Evolutionary conservation across 1,284 basidiomycete species (phyloP).

Genomic region (Rugosomyces carneus): DNA sequence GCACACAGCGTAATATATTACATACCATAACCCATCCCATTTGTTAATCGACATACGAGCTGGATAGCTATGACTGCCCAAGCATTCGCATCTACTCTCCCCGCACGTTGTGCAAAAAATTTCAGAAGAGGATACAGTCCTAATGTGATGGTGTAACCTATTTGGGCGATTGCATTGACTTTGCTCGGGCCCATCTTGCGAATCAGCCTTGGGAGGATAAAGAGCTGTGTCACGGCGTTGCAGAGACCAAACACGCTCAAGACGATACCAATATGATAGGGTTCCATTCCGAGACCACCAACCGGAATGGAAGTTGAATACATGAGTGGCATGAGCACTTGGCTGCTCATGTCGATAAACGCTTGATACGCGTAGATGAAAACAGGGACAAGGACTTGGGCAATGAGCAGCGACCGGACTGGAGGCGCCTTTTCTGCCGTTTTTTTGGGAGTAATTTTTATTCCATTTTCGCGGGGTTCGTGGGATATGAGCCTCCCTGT

Average conservation of each 20-base stretch:
- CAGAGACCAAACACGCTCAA: conserved; percentile 25
- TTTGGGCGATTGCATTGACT: conserved; percentile 18
- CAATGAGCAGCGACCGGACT: conserved; percentile 22
- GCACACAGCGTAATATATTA: neutral
- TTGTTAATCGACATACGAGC: conserved; percentile 19
- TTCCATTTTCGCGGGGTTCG: too few species aligned
- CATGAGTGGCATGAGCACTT: conserved; percentile 32
- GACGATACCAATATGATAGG: conserved; percentile 26
- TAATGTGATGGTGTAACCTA: conserved; percentile 19
- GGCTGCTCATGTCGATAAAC: conserved; percentile 31
- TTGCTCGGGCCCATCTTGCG: conserved; percentile 23
- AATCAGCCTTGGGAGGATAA: conserved; percentile 22
- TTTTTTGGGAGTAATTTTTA: too few species aligned
- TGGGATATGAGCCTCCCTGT: too few species aligned
- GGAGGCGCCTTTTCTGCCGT: conserved; percentile 2
- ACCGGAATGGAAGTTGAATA: conserved; percentile 26
- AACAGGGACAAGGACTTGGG: conserved; percentile 23
- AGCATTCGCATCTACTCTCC: conserved; percentile 23
- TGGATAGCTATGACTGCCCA: conserved; percentile 25
- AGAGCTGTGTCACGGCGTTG: conserved; percentile 26
- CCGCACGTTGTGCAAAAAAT: conserved; percentile 22
- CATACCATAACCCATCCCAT: conserved; percentile 26
- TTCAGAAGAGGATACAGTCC: conserved; percentile 24
- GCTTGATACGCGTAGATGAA: conserved; percentile 10
- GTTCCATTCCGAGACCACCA: conserved; percentile 25